These are phyloP conservation scores for Penicillium ucsense DNA, from an alignment of 495 filamentous ascomycete genomes.

Conservation along the genomic window DNA sequence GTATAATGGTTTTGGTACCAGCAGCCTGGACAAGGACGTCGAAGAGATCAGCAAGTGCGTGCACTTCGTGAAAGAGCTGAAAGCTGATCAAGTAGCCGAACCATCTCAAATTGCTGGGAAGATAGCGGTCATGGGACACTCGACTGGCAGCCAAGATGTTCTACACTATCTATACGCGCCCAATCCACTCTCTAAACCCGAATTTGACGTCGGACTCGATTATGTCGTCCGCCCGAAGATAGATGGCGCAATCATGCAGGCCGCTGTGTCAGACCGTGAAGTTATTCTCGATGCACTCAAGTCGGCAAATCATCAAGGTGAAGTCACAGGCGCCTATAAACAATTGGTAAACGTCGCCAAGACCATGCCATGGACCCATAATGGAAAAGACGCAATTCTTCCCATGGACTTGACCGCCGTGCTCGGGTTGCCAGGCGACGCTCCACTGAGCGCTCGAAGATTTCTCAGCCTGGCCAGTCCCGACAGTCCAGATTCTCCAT, in stretches of 20 bases:
- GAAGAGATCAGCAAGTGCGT: conserved; percentile 64
- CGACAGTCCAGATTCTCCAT: conserved; percentile 41
- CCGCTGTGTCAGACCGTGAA: conserved; percentile 71
- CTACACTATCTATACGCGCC: conserved; percentile 57
- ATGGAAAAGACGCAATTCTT: conserved; percentile 48
- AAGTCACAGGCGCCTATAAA: conserved; percentile 35
- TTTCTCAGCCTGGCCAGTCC: conserved; percentile 57
- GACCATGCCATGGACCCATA: conserved; percentile 25
- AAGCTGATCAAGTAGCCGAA: conserved; percentile 13
- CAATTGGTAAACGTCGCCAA: conserved; percentile 43
- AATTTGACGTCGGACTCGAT: conserved; percentile 16
- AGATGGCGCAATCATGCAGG: conserved; percentile 78
- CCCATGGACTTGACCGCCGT: conserved; percentile 37
- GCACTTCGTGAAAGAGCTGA: conserved; percentile 51
- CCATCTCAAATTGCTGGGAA: conserved; percentile 37
- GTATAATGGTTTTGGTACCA: conserved; percentile 65
- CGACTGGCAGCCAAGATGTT: conserved; percentile 79
- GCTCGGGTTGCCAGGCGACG: conserved; percentile 39
- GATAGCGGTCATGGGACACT: conserved; percentile 83
- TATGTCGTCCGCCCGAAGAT: conserved; percentile 36
- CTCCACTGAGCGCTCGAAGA: conserved; percentile 45
- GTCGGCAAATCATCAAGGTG: conserved; percentile 9
- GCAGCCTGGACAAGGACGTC: conserved; percentile 59
- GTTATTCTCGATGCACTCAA: conserved; percentile 31
- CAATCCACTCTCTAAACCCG: conserved; percentile 19